Conservation (phyloP, 2,329 filamentous ascomycete species). For the Biscogniauxia marginata region DNA sequence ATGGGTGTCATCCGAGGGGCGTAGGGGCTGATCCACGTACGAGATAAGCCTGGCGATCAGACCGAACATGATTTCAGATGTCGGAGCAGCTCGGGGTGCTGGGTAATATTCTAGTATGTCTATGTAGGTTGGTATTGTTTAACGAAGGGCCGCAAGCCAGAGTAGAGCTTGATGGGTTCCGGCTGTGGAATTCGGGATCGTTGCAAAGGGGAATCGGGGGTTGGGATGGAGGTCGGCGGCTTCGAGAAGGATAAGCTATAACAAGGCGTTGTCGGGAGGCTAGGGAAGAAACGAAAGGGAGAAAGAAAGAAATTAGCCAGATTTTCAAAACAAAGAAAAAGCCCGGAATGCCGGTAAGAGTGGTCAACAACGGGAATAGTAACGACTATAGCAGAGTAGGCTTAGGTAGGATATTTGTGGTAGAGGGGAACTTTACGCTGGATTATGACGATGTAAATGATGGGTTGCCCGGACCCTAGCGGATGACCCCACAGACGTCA, state of each 20-base stretch:
- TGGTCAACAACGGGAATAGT: neutral
- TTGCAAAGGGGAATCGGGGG: neutral
- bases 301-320: neutral
- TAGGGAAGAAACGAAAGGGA: neutral
- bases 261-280: neutral
- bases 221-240: no score
- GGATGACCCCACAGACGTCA: constrained; percentile 23
- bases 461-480: constrained; percentile 13
- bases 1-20: neutral
- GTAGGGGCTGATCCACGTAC: constrained; percentile 43
- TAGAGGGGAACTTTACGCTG: constrained; percentile 11
- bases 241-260: no score
- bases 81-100: neutral
- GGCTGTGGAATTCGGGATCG: neutral
- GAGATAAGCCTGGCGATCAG: constrained; percentile 64
- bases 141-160: neutral
- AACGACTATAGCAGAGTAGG: no score
- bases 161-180: neutral
- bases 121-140: neutral
- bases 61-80: constrained; percentile 54
- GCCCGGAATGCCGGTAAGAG: neutral
- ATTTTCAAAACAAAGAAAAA: neutral
- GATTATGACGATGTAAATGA: constrained; percentile 9
- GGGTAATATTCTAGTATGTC: no score
- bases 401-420: neutral